These are phyloP conservation scores for Phialophora chinensis DNA, from an alignment of 2,329 filamentous ascomycete genomes.

Conservation along the genomic window DNA sequence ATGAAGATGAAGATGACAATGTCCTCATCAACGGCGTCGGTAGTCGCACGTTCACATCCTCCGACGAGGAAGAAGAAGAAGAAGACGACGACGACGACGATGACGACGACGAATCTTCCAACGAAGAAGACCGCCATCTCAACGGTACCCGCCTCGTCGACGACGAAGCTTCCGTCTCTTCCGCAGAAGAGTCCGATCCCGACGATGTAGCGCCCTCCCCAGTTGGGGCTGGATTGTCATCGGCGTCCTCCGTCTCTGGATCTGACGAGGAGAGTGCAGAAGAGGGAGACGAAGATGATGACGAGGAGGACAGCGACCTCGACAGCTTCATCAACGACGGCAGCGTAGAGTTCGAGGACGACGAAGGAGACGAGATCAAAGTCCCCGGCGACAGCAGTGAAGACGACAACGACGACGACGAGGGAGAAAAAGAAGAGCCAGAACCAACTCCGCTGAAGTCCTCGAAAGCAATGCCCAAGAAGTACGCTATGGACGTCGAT, in stretches of 20 bases:
- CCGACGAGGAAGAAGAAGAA: conserved; percentile 62
- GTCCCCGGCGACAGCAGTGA: conserved; percentile 41
- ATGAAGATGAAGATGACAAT: conserved; percentile 21
- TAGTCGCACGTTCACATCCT: conserved; percentile 42
- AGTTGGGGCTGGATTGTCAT: conserved; percentile 34
- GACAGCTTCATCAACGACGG: conserved; percentile 53
- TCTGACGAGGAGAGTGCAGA: conserved; percentile 38
- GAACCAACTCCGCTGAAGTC: not conserved
- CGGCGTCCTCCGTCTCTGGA: conserved; percentile 41
- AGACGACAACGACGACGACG: not conserved
- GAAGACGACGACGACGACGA: conserved; percentile 40
- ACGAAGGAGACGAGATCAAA: conserved; percentile 50
- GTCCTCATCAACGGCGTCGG: conserved; percentile 47
- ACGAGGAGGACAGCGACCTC: conserved; percentile 54
- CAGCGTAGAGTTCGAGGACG: conserved; percentile 50
- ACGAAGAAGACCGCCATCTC: conserved; percentile 41
- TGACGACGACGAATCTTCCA: not conserved
- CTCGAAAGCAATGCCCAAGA: not conserved
- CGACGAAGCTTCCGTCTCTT: conserved; percentile 42
- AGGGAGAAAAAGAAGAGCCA: not conserved
- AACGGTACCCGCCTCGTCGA: conserved; percentile 37
- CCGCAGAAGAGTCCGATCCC: conserved; percentile 33
- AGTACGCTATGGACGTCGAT: not conserved
- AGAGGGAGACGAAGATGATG: conserved; percentile 50
- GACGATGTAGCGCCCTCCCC: conserved; percentile 32